phyloP scores from a whole-genome alignment of 2,329 filamentous ascomycete species.

The Escovopsis sp. region DNA sequence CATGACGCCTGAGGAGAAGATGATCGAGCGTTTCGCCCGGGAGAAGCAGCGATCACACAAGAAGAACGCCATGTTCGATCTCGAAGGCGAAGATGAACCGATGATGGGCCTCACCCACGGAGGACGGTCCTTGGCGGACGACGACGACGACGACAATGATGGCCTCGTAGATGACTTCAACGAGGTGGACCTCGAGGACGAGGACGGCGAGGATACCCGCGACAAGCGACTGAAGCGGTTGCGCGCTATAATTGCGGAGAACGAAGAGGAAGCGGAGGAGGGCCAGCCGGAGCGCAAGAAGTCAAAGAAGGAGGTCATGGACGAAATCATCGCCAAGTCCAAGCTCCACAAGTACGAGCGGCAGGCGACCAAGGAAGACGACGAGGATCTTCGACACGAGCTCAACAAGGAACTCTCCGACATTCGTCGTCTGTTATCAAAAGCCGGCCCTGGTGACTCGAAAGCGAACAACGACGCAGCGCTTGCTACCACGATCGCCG shows the following conservation, averaged over 20 bases:
- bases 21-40: conserved; percentile 75
- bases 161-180: conserved; percentile 57
- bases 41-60: conserved; percentile 72
- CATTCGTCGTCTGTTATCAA: conserved; percentile 55
- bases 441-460: conserved; percentile 26
- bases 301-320: conserved; percentile 92
- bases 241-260: conserved; percentile 28
- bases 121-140: conserved; percentile 57
- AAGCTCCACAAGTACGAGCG: conserved; percentile 91
- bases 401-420: conserved; percentile 71
- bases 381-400: conserved; percentile 71
- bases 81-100: conserved; percentile 56
- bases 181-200: conserved; percentile 54
- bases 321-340: conserved; percentile 93
- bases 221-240: conserved; percentile 41
- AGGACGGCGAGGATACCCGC: conserved; percentile 39
- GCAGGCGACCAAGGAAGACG: conserved; percentile 82
- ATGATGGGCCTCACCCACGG: conserved; percentile 63
- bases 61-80: conserved; percentile 69
- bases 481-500: conserved; percentile 20
- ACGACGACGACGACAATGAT: conserved; percentile 35
- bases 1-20: conserved; percentile 86
- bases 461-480: conserved; percentile 13
- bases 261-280: conserved; percentile 32
- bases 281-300: conserved; percentile 72